phyloP scores from a whole-genome alignment of 2,329 filamentous ascomycete genomes.

The Hyphodiscus sp. region DNA sequence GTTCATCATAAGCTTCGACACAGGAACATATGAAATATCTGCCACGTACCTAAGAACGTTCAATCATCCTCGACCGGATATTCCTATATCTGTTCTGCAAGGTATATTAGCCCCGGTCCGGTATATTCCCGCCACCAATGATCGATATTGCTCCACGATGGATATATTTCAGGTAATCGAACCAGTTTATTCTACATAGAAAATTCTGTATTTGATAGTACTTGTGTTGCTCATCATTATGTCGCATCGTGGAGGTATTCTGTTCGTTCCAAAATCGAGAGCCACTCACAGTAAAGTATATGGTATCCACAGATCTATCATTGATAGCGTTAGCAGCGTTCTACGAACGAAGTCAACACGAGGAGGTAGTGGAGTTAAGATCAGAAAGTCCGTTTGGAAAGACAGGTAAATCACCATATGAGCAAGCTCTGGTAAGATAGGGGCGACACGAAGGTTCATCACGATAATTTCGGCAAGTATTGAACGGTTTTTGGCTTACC shows the following conservation, averaged over 20 bases:
- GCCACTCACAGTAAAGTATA: slow-evolving; percentile 22
- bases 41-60: background rate
- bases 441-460: slow-evolving; percentile 54
- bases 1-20: slow-evolving; percentile 52
- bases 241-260: slow-evolving; percentile 8
- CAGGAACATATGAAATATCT: background rate
- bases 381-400: slow-evolving; percentile 52
- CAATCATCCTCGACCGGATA: background rate
- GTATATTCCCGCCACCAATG: background rate
- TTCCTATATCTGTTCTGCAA: background rate
- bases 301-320: slow-evolving; percentile 1
- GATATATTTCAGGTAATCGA: slow-evolving; percentile 32
- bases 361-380: slow-evolving; percentile 9
- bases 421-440: slow-evolving; percentile 44
- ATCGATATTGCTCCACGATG: background rate
- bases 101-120: background rate
- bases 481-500: slow-evolving; percentile 4
- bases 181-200: slow-evolving; percentile 31
- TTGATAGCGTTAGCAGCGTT: slow-evolving; percentile 12
- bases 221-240: slow-evolving; percentile 37
- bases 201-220: slow-evolving; percentile 41
- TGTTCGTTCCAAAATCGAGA: background rate
- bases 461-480: slow-evolving; percentile 27
- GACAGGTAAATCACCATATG: slow-evolving; percentile 53
- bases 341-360: background rate